These are phyloP conservation scores for Flaveria sonorensis DNA, from an alignment of 129 eudicot genomes.

Conservation along the genomic window DNA sequence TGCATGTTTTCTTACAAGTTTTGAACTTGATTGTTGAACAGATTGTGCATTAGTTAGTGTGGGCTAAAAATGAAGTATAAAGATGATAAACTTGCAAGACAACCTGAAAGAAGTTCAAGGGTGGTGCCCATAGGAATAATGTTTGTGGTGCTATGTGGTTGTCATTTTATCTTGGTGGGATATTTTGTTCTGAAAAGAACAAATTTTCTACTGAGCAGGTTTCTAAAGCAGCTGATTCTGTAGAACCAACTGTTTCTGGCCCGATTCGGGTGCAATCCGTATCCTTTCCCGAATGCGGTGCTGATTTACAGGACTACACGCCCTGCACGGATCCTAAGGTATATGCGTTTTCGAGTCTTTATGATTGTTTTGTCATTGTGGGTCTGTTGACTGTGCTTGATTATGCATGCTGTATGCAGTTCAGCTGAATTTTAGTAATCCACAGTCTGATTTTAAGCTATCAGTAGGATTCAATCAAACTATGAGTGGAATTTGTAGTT, in stretches of 20 bases:
- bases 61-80: constrained; percentile 60
- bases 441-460: background rate
- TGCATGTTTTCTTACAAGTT: constrained; percentile 10
- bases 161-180: constrained; percentile 90
- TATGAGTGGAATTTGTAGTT: background rate
- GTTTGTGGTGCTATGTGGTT: constrained; percentile 72
- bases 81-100: constrained; percentile 69
- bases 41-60: constrained; percentile 32
- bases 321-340: constrained; percentile 99
- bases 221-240: constrained; percentile 40
- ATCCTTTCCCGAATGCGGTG: constrained; percentile 71
- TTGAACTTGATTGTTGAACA: constrained; percentile 34
- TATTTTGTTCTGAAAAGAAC: constrained; percentile 70
- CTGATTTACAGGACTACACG: constrained; percentile 82
- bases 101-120: constrained; percentile 64
- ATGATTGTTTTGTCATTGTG: background rate
- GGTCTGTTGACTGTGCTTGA: background rate
- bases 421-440: background rate
- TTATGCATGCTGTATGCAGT: constrained; percentile 8
- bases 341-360: background rate
- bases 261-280: constrained; percentile 57
- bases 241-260: constrained; percentile 33
- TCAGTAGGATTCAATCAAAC: background rate
- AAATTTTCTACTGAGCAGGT: constrained; percentile 39
- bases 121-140: constrained; percentile 56